A percentile compares a stretch with the other conserved stretches of the same genome.
phyloP scores from a whole-genome alignment of 768 basidiomycete genomes.

The Coprinellus micaceus region DNA sequence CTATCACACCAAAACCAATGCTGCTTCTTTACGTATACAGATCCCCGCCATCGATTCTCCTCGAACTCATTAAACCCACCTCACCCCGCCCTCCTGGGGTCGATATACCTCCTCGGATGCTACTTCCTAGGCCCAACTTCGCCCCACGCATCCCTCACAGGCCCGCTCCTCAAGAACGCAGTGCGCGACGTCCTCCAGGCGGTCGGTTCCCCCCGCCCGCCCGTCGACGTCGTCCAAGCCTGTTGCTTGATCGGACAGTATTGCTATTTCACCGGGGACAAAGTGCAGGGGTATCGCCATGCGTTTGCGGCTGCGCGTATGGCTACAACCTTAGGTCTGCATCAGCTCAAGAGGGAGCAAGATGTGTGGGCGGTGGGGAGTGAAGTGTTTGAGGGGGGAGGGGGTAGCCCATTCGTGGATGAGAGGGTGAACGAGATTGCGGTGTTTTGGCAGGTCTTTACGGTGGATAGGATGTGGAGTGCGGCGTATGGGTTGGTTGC shows the following conservation, averaged over 20 bases:
- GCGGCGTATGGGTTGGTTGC: slow-evolving; percentile 51
- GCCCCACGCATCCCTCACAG: slow-evolving; percentile 3
- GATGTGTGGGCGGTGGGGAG: slow-evolving; percentile 16
- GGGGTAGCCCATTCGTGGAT: slow-evolving; percentile 31
- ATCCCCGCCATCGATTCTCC: background rate
- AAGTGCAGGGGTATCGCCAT: slow-evolving; percentile 59
- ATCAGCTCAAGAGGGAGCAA: slow-evolving; percentile 34
- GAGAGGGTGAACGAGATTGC: slow-evolving; percentile 34
- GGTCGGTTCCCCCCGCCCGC: background rate
- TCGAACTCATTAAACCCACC: slow-evolving; percentile 20
- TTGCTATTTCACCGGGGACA: slow-evolving; percentile 53
- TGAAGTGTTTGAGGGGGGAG: slow-evolving; percentile 14
- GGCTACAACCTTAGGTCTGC: slow-evolving; percentile 56
- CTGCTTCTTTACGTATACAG: background rate
- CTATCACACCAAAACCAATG: background rate
- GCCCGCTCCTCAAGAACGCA: slow-evolving; percentile 27
- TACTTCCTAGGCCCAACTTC: slow-evolving; percentile 39
- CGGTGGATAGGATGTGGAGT: slow-evolving; percentile 60
- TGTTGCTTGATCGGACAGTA: slow-evolving; percentile 58
- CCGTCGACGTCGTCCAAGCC: slow-evolving; percentile 51
- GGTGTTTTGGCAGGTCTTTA: slow-evolving; percentile 61
- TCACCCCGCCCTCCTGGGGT: slow-evolving; percentile 57
- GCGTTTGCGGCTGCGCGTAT: slow-evolving; percentile 58
- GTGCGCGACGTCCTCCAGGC: slow-evolving; percentile 10
- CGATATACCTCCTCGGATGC: slow-evolving; percentile 59